Conservation (phyloP, 345 rosid genomes). For the Camelina neglecta region DNA sequence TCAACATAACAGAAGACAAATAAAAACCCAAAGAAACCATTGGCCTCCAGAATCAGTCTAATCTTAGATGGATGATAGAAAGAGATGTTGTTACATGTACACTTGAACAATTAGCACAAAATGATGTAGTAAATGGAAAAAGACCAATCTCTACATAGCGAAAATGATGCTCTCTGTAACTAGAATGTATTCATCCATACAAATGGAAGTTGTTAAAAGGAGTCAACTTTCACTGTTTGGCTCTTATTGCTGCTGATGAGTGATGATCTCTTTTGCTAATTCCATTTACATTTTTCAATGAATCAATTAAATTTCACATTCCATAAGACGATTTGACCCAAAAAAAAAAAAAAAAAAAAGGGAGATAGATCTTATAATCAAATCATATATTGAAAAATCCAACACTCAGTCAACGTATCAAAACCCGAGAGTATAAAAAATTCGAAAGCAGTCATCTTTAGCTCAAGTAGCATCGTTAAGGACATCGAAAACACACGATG, state of each 20-base stretch:
- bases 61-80: background rate
- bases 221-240: too few relatives aligned
- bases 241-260: too few relatives aligned
- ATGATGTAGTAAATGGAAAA: background rate
- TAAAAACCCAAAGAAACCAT: background rate
- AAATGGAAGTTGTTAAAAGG: too few relatives aligned
- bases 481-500: background rate
- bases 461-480: background rate
- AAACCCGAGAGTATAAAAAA: too few relatives aligned
- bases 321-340: background rate
- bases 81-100: background rate
- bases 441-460: background rate
- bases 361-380: background rate
- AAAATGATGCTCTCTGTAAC: too few relatives aligned
- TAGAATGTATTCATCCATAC: too few relatives aligned
- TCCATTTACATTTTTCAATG: background rate
- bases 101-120: background rate
- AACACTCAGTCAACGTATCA: background rate
- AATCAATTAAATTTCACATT: conserved; percentile 1
- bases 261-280: background rate
- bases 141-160: background rate
- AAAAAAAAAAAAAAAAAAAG: background rate
- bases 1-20: background rate
- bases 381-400: background rate
- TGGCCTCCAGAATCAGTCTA: conserved; percentile 1